Conservation (phyloP, 208 protist species). For the Acanthamoeba lenticulata region DNA sequence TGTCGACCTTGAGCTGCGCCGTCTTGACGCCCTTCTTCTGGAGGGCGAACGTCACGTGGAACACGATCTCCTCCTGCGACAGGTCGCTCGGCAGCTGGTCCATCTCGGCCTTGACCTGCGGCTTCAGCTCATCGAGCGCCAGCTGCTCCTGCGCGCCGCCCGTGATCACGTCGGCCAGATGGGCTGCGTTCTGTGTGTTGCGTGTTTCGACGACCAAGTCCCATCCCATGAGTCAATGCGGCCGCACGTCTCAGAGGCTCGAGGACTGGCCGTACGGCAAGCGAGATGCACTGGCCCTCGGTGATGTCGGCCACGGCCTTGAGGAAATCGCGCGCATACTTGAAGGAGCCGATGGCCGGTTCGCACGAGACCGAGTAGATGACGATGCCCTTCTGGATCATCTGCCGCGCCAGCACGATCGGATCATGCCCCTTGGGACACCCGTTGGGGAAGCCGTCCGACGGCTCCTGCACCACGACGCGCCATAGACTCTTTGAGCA, state of each 20-base stretch:
- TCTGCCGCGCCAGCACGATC: slow-evolving; percentile 47
- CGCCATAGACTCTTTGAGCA: no score
- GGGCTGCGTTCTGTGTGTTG: slow-evolving; percentile 4
- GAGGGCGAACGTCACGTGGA: slow-evolving; percentile 7
- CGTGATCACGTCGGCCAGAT: slow-evolving; percentile 66
- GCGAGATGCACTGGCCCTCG: slow-evolving; percentile 38
- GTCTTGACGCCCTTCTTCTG: slow-evolving; percentile 48
- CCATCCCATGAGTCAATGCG: no score
- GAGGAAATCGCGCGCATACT: slow-evolving; percentile 52
- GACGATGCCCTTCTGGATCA: slow-evolving; percentile 60
- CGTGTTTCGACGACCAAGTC: no score
- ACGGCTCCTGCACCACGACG: background rate
- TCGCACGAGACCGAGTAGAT: slow-evolving; percentile 65
- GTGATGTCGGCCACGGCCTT: slow-evolving; percentile 63
- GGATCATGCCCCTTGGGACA: slow-evolving; percentile 59
- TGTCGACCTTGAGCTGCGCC: slow-evolving; percentile 20
- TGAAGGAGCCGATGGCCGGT: background rate
- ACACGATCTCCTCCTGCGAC: background rate
- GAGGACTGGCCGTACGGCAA: background rate
- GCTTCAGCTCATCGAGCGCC: slow-evolving; percentile 49
- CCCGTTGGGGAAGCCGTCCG: slow-evolving; percentile 72
- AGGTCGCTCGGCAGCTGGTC: background rate
- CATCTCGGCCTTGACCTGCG: slow-evolving; percentile 14
- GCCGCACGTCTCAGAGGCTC: no score
- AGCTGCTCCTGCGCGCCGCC: slow-evolving; percentile 65